These are phyloP conservation scores for Neurospora sp. DNA, from an alignment of 495 filamentous ascomycete species.

Conservation along the genomic window DNA sequence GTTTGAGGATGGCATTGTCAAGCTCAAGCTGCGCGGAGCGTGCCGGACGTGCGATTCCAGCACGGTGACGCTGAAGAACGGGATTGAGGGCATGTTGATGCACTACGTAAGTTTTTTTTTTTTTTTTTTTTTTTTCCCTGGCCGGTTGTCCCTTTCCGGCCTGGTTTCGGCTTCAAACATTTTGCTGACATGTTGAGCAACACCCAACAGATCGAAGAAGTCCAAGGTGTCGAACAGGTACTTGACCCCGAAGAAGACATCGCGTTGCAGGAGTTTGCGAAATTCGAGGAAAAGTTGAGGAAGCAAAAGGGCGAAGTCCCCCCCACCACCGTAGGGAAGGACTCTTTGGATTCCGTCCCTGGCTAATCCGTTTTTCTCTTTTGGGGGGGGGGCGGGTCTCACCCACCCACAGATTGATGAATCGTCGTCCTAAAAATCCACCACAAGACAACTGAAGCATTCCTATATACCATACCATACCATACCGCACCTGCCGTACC, in stretches of 20 bases:
- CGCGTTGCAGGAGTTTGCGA: slow-evolving; percentile 80
- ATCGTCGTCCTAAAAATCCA: background rate
- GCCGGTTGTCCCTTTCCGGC: background rate
- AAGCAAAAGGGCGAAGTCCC: slow-evolving; percentile 52
- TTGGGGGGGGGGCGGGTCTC: background rate
- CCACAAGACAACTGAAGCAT: background rate
- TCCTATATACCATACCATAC: background rate
- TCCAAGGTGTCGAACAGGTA: slow-evolving; percentile 84
- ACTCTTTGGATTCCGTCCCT: slow-evolving; percentile 51
- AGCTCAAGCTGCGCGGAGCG: slow-evolving; percentile 81
- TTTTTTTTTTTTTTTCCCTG: slow-evolving; percentile 1
- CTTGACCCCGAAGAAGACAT: slow-evolving; percentile 89
- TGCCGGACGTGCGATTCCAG: slow-evolving; percentile 94
- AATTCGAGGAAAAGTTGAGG: slow-evolving; percentile 90
- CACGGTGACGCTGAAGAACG: slow-evolving; percentile 89
- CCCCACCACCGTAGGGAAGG: slow-evolving; percentile 54
- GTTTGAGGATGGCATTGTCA: slow-evolving; percentile 76
- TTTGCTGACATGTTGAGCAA: background rate
- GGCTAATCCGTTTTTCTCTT: slow-evolving; percentile 22
- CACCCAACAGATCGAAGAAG: slow-evolving; percentile 72
- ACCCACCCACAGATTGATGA: background rate
- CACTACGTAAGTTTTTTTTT: slow-evolving; percentile 33
- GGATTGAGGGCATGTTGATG: slow-evolving; percentile 97
- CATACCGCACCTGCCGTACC: background rate
- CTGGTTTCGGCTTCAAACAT: background rate